These are phyloP conservation scores for Paramecium octaurelia DNA, from an alignment of 73 alveolate genomes.

Conservation along the genomic window DNA sequence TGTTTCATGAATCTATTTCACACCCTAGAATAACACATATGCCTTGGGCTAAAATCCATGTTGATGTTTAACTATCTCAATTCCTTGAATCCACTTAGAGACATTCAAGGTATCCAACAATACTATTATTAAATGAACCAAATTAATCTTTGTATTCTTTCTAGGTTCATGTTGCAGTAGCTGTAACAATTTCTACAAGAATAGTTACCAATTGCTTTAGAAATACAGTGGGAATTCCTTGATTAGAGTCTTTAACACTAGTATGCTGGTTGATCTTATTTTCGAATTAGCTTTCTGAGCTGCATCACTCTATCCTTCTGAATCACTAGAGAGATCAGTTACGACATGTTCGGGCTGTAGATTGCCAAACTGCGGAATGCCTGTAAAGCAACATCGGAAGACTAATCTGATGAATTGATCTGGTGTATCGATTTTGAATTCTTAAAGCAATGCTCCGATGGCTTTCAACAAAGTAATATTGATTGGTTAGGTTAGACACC, in stretches of 20 bases:
- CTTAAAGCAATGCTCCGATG: background rate
- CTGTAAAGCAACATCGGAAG: background rate
- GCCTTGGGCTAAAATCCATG: conserved; percentile 35
- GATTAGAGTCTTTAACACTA: background rate
- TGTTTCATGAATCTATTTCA: conserved; percentile 24
- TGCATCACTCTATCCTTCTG: conserved; percentile 19
- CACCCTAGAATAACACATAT: background rate
- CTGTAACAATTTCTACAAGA: background rate
- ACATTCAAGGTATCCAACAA: background rate
- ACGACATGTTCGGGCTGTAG: background rate
- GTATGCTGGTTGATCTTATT: background rate
- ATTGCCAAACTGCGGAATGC: background rate
- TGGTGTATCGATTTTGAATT: conserved; percentile 11
- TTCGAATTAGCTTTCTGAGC: background rate
- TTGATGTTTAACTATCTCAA: background rate
- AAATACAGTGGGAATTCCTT: conserved; percentile 11
- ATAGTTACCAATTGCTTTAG: conserved; percentile 9
- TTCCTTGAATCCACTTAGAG: conserved; percentile 20
- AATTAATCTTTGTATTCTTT: background rate
- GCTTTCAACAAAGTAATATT: background rate
- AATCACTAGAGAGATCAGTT: conserved; percentile 17
- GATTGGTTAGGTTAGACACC: background rate
- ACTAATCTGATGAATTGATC: background rate
- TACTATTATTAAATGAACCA: background rate
- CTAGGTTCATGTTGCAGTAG: background rate